Conservation (phyloP, 768 basidiomycete genomes). For the Macrolepiota albuminosa region DNA sequence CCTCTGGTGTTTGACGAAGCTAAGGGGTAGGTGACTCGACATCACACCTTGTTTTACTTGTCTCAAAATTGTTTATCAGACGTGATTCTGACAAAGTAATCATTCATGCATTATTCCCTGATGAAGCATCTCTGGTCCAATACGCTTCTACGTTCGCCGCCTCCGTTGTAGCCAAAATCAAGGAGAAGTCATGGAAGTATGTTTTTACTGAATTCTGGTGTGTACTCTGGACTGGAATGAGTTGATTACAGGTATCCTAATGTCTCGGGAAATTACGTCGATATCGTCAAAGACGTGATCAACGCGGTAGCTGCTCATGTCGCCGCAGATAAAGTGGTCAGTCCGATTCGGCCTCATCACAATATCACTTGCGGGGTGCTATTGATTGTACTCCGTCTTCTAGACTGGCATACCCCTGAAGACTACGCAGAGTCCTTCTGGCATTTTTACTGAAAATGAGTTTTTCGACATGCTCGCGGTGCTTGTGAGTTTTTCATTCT, state of each 20-base stretch:
- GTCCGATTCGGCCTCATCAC: conserved; percentile 2
- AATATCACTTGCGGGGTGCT: neutral
- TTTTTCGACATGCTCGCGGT: conserved; percentile 38
- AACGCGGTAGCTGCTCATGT: conserved; percentile 38
- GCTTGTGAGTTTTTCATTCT: conserved; percentile 21
- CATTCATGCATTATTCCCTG: conserved; percentile 32
- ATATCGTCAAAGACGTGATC: conserved; percentile 46
- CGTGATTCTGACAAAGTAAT: conserved; percentile 27
- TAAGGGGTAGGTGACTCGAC: conserved; percentile 19
- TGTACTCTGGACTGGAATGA: conserved; percentile 2
- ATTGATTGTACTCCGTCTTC: neutral
- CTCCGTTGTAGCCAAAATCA: conserved; percentile 23
- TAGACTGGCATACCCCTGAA: conserved; percentile 44
- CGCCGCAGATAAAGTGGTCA: conserved; percentile 33
- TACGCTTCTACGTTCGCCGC: conserved; percentile 27
- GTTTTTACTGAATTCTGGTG: conserved; percentile 16
- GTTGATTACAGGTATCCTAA: conserved; percentile 21
- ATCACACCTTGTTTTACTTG: neutral
- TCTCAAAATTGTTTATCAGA: conserved; percentile 10
- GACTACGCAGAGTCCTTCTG: conserved; percentile 37
- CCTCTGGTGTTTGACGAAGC: conserved; percentile 34
- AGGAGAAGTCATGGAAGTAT: conserved; percentile 27
- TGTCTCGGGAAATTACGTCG: conserved; percentile 32
- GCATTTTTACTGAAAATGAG: conserved; percentile 42
- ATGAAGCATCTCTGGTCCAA: conserved; percentile 22